Conservation (phyloP, 306 rosid genomes). For the Echinosophora koreensis region DNA sequence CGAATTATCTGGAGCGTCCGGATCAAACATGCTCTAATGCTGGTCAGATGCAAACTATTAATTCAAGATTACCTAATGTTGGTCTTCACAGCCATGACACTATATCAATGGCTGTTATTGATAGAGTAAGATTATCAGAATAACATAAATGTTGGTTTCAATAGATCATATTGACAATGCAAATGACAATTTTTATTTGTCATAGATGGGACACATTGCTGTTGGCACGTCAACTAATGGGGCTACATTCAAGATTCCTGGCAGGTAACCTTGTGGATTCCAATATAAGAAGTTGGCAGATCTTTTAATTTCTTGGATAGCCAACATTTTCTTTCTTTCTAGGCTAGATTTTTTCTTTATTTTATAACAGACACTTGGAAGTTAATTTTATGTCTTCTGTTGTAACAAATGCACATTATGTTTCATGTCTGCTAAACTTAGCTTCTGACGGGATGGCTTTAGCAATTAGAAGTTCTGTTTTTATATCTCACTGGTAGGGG, state of each 20-base stretch:
- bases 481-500: neutral
- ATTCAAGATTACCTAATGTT: constrained; percentile 55
- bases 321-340: constrained; percentile 1
- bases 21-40: constrained; percentile 54
- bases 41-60: constrained; percentile 42
- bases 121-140: constrained; percentile 61
- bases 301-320: constrained; percentile 22
- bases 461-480: constrained; percentile 6
- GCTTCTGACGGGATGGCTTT: neutral
- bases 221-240: constrained; percentile 98
- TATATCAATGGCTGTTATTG: constrained; percentile 92
- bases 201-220: constrained; percentile 79
- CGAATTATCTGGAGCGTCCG: constrained; percentile 39
- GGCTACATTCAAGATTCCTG: constrained; percentile 94
- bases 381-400: neutral
- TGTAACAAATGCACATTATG: neutral
- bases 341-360: neutral
- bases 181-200: constrained; percentile 45
- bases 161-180: neutral
- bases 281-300: constrained; percentile 15
- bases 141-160: neutral
- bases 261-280: constrained; percentile 67
- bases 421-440: neutral
- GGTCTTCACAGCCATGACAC: constrained; percentile 88
- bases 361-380: constrained; percentile 1